These are phyloP conservation scores for Senna tora DNA, from an alignment of 306 rosid genomes.

Conservation along the genomic window DNA sequence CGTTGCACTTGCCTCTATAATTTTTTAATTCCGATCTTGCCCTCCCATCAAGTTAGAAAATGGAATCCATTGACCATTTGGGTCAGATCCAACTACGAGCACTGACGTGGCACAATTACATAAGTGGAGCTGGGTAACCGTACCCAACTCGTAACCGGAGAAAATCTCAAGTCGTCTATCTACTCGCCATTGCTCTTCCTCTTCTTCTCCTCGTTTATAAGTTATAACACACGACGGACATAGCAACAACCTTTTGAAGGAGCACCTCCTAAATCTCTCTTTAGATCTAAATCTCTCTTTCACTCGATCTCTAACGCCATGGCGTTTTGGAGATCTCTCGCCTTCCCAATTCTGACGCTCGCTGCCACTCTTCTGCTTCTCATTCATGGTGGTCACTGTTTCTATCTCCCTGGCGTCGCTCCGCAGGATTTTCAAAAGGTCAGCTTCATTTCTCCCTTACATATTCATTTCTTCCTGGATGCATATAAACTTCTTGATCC, in stretches of 20 bases:
- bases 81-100: constrained; percentile 6
- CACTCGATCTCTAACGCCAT: constrained; percentile 60
- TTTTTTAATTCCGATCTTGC: constrained; percentile 21
- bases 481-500: constrained; percentile 48
- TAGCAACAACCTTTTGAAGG: constrained; percentile 27
- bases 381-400: constrained; percentile 62
- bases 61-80: background rate
- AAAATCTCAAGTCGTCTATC: background rate
- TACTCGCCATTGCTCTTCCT: background rate
- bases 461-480: background rate
- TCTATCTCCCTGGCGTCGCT: constrained; percentile 99
- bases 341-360: constrained; percentile 35
- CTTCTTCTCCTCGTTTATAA: constrained; percentile 13
- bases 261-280: background rate
- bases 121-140: constrained; percentile 8
- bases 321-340: constrained; percentile 74
- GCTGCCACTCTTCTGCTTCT: constrained; percentile 52
- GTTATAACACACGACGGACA: constrained; percentile 12
- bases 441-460: constrained; percentile 12
- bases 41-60: constrained; percentile 1
- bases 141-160: constrained; percentile 28
- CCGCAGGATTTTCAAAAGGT: constrained; percentile 93
- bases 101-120: constrained; percentile 36
- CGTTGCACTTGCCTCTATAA: background rate
- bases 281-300: constrained; percentile 34